A percentile compares a stretch with the other conserved stretches of the same genome.
Evolutionary conservation across 371 early-diverging fungal genomes (phyloP).

Genomic region (Mucor piriformis): DNA sequence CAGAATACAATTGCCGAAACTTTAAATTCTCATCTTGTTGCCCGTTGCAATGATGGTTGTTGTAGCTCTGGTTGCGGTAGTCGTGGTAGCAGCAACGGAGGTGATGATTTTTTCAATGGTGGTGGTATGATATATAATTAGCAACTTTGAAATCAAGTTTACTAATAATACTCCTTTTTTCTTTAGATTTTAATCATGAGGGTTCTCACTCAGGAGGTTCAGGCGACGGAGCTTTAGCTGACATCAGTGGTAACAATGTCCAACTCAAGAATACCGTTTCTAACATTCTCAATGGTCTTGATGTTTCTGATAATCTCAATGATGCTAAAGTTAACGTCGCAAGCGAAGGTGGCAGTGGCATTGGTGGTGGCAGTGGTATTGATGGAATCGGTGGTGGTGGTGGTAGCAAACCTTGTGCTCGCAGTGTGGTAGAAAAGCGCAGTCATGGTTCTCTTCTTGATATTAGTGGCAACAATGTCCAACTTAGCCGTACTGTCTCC

Average conservation of each 20-base stretch:
- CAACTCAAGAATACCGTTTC: background rate
- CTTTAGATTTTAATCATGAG: background rate
- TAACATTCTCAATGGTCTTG: background rate
- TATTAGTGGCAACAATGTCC: slow-evolving; percentile 1
- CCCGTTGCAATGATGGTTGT: background rate
- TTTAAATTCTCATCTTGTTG: background rate
- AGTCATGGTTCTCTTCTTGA: too few relatives aligned
- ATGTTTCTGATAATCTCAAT: background rate
- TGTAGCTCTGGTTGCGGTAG: background rate
- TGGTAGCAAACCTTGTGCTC: background rate
- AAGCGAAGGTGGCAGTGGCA: background rate
- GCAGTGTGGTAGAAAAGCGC: too few relatives aligned
- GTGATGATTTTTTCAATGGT: too few relatives aligned
- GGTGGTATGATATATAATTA: too few relatives aligned
- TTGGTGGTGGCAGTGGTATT: background rate
- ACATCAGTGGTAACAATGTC: slow-evolving; percentile 8
- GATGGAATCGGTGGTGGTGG: background rate
- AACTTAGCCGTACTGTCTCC: background rate
- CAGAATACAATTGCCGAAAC: background rate
- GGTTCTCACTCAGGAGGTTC: background rate
- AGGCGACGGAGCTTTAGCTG: background rate
- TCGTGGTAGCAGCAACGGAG: background rate
- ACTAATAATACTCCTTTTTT: too few relatives aligned
- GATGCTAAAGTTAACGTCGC: background rate
- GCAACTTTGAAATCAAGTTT: too few relatives aligned